Conservation (phyloP, 345 rosid genomes). For the Luvunga scandens region DNA sequence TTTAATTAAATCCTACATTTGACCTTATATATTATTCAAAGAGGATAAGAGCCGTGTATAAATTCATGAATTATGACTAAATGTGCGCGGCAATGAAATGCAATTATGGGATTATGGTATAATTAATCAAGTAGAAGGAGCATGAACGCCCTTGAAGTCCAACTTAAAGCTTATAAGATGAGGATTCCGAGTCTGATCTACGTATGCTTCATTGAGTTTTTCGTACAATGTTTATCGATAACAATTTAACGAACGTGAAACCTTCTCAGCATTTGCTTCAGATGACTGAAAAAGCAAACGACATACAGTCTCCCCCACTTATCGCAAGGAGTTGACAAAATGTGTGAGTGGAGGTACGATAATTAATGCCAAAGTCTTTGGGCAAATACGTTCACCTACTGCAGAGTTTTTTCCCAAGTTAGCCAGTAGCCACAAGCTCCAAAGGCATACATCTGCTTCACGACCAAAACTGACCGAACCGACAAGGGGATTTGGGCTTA, state of each 20-base stretch:
- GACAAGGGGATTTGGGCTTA: neutral
- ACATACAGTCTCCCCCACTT: neutral
- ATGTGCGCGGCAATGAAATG: neutral
- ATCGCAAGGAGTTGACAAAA: too few species aligned
- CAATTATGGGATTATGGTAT: neutral
- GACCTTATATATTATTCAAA: too few species aligned
- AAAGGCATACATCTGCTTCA: too few species aligned
- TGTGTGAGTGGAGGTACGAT: neutral
- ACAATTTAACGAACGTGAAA: neutral
- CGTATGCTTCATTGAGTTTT: neutral
- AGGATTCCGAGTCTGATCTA: neutral
- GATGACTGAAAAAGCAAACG: neutral
- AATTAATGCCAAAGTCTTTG: neutral
- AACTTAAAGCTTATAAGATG: neutral
- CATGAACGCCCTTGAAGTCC: neutral
- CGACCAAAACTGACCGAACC: too few species aligned
- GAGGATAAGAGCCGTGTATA: too few species aligned
- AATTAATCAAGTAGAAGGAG: neutral
- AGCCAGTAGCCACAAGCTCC: too few species aligned
- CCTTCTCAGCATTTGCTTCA: neutral
- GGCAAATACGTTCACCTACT: neutral
- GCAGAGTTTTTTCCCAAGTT: too few species aligned
- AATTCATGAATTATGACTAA: neutral
- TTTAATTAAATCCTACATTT: too few species aligned
- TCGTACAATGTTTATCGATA: slow-evolving; percentile 9